Conservation (phyloP, 2,329 filamentous ascomycete species). For the Pestalotiopsis sp. region DNA sequence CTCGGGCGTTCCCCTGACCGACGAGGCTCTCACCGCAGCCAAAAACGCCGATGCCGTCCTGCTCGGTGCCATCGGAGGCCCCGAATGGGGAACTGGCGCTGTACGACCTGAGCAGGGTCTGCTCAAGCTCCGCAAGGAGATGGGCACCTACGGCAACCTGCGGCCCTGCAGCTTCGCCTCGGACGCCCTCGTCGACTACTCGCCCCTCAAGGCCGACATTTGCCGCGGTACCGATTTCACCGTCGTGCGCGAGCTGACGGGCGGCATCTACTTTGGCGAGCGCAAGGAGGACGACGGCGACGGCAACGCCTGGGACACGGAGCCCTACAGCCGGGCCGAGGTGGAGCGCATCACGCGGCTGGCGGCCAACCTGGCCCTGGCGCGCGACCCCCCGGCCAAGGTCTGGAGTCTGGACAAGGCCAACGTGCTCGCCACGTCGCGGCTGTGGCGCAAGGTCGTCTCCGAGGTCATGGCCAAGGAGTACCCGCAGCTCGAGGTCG, state of each 20-base stretch:
- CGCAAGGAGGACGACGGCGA: constrained; percentile 77
- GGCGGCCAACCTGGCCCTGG: constrained; percentile 78
- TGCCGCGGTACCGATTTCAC: constrained; percentile 89
- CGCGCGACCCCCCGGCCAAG: constrained; percentile 72
- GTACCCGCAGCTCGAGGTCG: constrained; percentile 82
- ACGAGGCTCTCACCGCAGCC: constrained; percentile 79
- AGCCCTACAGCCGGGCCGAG: constrained; percentile 82
- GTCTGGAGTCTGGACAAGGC: constrained; percentile 95
- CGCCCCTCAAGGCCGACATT: constrained; percentile 83
- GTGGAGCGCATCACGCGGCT: constrained; percentile 86
- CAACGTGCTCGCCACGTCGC: constrained; percentile 88
- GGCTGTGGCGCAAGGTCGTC: constrained; percentile 87
- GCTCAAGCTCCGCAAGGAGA: constrained; percentile 87
- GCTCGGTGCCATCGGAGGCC: constrained; percentile 92
- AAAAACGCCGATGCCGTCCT: constrained; percentile 88
- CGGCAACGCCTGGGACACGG: constrained; percentile 77
- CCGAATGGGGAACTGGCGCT: constrained; percentile 88
- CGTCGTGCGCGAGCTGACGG: constrained; percentile 89
- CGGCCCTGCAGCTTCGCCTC: constrained; percentile 95
- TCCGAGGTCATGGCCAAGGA: constrained; percentile 83
- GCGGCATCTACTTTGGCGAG: constrained; percentile 94
- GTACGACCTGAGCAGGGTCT: constrained; percentile 93
- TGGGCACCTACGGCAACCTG: constrained; percentile 92
- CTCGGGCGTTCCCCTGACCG: constrained; percentile 76
- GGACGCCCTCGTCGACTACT: constrained; percentile 78